Base-by-base conservation (phyloP, 768 basidiomycete genomes). In the Boletus vinaceobasis region DNA sequence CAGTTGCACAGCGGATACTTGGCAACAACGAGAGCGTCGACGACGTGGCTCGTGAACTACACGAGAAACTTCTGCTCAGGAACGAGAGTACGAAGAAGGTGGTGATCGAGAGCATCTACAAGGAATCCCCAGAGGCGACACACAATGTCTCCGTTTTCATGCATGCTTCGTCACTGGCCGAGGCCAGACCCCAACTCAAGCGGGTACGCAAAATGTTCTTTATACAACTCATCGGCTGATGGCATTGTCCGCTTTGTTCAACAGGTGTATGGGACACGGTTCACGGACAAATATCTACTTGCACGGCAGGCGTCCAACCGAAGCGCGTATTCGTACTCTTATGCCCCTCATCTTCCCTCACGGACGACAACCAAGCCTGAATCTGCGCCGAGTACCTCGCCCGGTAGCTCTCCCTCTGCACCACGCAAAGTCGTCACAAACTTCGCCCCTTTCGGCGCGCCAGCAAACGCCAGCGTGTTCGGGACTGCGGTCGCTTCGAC, bases 71-170 rank as follows among this genome's bases (percentile, higher is more conserved):
- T 6, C 72, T 95, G 13, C 77, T 98, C 48, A 81, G 96, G 53
- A 97, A 97, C 62, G 96, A 98, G 71, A 94, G 87, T 74, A 98
- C 96, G 52, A 98, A 97, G 77, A 93, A 94, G 71, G 87, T 98
- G 46, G 87, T 93, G 53, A 89, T 98, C 58, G 94, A 97, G 69
- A 94, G 91, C 59, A 98, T 98, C 65, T 98, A 98, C 74, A 89
- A 87, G 63, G 92, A 95, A 8, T 88, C 89, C 2, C 85, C 87
- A 26, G 93, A 96, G 69, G 87, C 92, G 10, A 79, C 79, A 59
- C 93, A 97, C 72, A 98, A 98, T 68, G 93, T 98, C 10, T 74
- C 82, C 23, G 85, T 92, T 4, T 98, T 94, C 77, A 85, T 80
- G 65, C 79, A 85, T 54, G 85, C 93, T 1, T 73, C 82, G 3